Base-by-base conservation (phyloP, 768 basidiomycete species). In the Pholiota conissans region DNA sequence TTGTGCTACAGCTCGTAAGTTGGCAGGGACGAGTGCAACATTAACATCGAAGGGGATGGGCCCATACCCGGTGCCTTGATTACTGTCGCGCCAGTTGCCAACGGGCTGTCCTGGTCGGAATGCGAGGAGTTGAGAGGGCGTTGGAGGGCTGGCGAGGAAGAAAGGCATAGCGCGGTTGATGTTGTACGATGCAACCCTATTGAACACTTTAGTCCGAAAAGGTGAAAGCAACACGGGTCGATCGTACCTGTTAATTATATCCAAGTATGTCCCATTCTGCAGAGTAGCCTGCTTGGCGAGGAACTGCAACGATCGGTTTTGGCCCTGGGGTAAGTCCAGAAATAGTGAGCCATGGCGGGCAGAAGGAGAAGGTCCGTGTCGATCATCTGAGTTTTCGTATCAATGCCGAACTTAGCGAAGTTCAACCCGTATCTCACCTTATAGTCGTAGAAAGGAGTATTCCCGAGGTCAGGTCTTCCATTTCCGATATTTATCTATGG, bases 61-160 rank as follows among this genome's bases (percentile, higher is more conserved):
- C 11, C 78, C 78, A 62, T 71, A 77, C 22, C 76, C 78, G 3
- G 76, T 66, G 9, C 78, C 78, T 50, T 74, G 59, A 49, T 73
- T 73, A 34, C 74, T 76, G 59, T 79, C 78, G 39, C 78, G 61
- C 78, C 78, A 79, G 53, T 79, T 74, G 0, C 78, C 78, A 10
- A 79, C 77, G 9, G 74, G 70, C 57, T 75, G 68, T 13, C 69
- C 73, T 0, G 75, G 75, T 18, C 76, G 70, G 37, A 78, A 74
- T 9, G 69, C 67, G 16, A 79, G 66, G 7, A 79, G 66, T 30
- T 76, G 72, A 18, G 62, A 55, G 35, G 61, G 56, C 1, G 60
- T 67, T 8, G 71, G 63, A 18, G 64, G 60, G n/a, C 47, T 54
- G 22, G 68, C 61, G 8, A 56, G 61, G 28, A 71, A 74, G 63